These are phyloP conservation scores for Melanomma pulvis-pyrius DNA, from an alignment of 495 filamentous ascomycete species.

Conservation along the genomic window DNA sequence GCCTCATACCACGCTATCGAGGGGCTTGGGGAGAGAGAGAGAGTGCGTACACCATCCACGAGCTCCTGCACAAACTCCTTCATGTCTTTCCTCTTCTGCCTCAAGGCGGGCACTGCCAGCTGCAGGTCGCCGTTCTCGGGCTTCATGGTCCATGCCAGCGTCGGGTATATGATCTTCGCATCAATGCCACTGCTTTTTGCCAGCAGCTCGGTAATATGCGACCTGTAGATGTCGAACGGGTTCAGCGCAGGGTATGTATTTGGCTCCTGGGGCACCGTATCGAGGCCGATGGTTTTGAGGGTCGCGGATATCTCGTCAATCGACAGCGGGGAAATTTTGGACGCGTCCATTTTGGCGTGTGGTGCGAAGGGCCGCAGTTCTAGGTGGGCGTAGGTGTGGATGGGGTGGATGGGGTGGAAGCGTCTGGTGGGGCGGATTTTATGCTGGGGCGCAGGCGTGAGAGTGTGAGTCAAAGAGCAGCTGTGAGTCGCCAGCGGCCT, in stretches of 20 bases:
- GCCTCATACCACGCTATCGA: slow-evolving; percentile 12
- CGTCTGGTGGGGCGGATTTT: background rate
- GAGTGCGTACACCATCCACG: slow-evolving; percentile 16
- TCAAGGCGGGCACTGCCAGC: slow-evolving; percentile 75
- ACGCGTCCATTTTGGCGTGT: slow-evolving; percentile 15
- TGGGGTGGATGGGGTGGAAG: background rate
- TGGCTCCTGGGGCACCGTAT: slow-evolving; percentile 29
- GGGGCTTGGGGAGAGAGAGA: slow-evolving; percentile 64
- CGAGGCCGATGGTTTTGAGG: slow-evolving; percentile 28
- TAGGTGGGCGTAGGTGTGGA: slow-evolving; percentile 10
- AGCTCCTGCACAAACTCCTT: slow-evolving; percentile 25
- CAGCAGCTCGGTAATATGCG: slow-evolving; percentile 76
- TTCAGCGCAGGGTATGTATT: slow-evolving; percentile 67
- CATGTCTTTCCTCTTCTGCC: slow-evolving; percentile 56
- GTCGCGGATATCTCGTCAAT: slow-evolving; percentile 29
- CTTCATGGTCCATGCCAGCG: slow-evolving; percentile 77
- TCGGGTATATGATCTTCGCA: slow-evolving; percentile 71
- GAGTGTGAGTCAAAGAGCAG: slow-evolving; percentile 29
- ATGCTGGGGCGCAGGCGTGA: background rate
- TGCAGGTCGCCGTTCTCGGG: slow-evolving; percentile 89
- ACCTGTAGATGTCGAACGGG: slow-evolving; percentile 84
- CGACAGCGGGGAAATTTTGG: slow-evolving; percentile 3
- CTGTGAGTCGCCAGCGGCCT: slow-evolving; percentile 32
- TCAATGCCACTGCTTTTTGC: slow-evolving; percentile 72
- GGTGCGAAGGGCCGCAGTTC: background rate